Conservation (phyloP, 1,284 basidiomycete genomes). For the Cutaneotrichosporon sp. region DNA sequence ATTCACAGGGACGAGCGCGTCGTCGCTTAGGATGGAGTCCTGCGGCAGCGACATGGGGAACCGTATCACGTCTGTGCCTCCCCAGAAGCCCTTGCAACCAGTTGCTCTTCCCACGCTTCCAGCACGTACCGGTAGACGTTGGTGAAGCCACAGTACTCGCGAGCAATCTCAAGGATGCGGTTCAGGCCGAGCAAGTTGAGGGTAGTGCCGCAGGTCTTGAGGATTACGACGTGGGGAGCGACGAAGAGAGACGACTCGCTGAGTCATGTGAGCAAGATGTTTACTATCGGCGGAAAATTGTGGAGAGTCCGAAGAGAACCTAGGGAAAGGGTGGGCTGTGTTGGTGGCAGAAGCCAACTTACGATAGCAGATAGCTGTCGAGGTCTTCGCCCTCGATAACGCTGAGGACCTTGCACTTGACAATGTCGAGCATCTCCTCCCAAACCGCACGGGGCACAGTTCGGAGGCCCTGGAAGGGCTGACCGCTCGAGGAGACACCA, state of each 20-base stretch:
- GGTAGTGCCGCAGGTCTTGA: slow-evolving; percentile 99
- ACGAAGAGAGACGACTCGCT: slow-evolving; percentile 98
- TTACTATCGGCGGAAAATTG: not conserved
- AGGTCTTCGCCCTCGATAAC: slow-evolving; percentile 78
- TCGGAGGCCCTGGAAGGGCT: slow-evolving; percentile 42
- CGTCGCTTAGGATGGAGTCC: too few species aligned
- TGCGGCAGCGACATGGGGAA: too few species aligned
- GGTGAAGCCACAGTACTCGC: slow-evolving; percentile 66
- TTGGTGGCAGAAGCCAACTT: too few species aligned
- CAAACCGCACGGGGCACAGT: slow-evolving; percentile 71
- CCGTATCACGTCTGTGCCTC: too few species aligned
- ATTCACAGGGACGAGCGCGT: too few species aligned
- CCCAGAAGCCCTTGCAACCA: too few species aligned
- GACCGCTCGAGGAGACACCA: slow-evolving; percentile 10
- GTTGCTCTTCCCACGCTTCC: not conserved
- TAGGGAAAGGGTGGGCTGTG: too few species aligned
- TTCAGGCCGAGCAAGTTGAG: slow-evolving; percentile 92
- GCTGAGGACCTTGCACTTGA: slow-evolving; percentile 94
- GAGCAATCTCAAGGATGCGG: slow-evolving; percentile 84
- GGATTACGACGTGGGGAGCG: slow-evolving; percentile 89
- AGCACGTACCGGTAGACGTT: slow-evolving; percentile 64
- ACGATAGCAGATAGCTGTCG: slow-evolving; percentile 96
- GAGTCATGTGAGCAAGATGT: slow-evolving; percentile 12
- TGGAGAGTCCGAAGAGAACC: not conserved
- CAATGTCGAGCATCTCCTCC: slow-evolving; percentile 97